These are phyloP conservation scores for Mycoemilia scoparia DNA, from an alignment of 192 early-diverging fungal species.

Conservation along the genomic window DNA sequence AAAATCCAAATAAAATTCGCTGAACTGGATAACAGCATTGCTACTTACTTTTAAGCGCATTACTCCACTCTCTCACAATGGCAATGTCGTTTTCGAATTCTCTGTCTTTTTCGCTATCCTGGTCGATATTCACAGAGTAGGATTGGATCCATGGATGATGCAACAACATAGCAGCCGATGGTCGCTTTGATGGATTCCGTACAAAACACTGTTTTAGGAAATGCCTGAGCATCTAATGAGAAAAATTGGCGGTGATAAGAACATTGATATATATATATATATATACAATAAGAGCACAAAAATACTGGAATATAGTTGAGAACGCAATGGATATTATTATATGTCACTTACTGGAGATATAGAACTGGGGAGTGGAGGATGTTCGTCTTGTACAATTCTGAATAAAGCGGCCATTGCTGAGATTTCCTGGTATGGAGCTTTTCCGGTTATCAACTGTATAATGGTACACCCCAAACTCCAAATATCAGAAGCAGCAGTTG, in stretches of 20 bases:
- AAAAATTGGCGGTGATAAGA: no score
- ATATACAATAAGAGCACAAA: conserved; percentile 4
- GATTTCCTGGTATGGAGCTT: conserved; percentile 52
- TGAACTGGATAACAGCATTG: no score
- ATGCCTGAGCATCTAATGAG: conserved; percentile 38
- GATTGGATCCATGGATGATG: conserved; percentile 48
- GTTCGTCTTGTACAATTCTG: conserved; percentile 51
- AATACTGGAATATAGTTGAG: background rate
- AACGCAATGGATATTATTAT: background rate
- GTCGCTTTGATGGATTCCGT: conserved; percentile 47
- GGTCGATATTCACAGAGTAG: no score
- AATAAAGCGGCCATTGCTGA: conserved; percentile 51
- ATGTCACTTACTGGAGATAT: conserved; percentile 31
- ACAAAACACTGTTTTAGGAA: conserved; percentile 66
- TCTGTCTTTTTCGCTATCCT: background rate
- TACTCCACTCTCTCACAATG: no score
- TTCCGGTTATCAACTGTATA: conserved; percentile 47
- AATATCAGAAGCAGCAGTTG: conserved; percentile 51
- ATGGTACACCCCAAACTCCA: conserved; percentile 56
- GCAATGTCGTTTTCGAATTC: no score
- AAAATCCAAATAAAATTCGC: no score
- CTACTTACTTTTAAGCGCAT: no score
- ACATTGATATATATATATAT: no score
- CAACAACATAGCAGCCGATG: conserved; percentile 47
- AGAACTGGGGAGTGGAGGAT: conserved; percentile 47